A percentile compares a stretch with the other conserved stretches of the same genome.
phyloP scores from a whole-genome alignment of 164 flowering plant species.

The Litsea cubeba region DNA sequence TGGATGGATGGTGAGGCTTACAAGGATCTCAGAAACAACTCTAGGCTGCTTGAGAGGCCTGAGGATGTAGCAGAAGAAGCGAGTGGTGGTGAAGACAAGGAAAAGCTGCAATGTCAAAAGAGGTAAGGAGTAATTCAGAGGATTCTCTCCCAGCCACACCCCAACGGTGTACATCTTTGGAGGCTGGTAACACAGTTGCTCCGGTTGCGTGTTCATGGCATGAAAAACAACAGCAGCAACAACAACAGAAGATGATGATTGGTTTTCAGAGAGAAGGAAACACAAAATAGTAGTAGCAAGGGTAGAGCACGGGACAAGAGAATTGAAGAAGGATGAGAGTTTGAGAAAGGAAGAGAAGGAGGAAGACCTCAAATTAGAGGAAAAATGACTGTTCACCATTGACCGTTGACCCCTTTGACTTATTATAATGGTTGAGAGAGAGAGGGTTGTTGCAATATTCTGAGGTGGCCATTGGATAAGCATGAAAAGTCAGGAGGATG shows the following conservation, averaged over 20 bases:
- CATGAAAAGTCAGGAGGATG: no score
- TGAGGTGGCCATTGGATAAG: no score
- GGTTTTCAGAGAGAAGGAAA: neutral
- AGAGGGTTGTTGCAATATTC: no score
- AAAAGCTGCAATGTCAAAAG: conserved; percentile 11
- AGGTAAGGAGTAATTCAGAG: conserved; percentile 6
- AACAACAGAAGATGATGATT: neutral
- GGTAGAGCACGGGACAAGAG: neutral
- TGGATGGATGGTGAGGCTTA: conserved; percentile 1
- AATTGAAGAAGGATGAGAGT: neutral
- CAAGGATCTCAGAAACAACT: conserved; percentile 14
- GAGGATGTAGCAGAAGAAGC: neutral
- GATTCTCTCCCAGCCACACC: neutral
- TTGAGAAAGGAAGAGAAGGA: neutral
- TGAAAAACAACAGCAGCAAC: no score
- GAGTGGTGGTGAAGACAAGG: conserved; percentile 2
- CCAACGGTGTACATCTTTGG: conserved; percentile 1
- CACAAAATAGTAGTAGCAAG: neutral
- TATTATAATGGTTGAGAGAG: no score
- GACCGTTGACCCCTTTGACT: no score
- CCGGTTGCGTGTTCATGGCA: neutral
- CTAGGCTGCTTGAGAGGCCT: conserved; percentile 8
- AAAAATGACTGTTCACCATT: no score
- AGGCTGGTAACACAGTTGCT: neutral
- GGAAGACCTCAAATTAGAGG: no score